phyloP scores from a whole-genome alignment of 768 basidiomycete species.

The Suillus americanus region DNA sequence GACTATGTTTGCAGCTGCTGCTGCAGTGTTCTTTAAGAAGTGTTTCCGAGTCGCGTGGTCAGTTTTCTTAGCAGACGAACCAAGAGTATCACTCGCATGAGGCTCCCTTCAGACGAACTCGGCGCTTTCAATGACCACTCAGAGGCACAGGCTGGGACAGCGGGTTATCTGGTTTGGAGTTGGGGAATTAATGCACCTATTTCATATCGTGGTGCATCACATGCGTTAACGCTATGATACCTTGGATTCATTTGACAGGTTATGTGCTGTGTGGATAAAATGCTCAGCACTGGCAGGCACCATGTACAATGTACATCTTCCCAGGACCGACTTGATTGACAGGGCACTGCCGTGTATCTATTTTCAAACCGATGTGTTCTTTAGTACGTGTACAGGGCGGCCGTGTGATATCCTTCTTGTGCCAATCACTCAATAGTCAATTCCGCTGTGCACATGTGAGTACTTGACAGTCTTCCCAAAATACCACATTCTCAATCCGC shows the following conservation, averaged over 20 bases:
- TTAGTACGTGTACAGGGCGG: neutral
- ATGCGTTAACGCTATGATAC: neutral
- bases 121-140: neutral
- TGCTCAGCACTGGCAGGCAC: neutral
- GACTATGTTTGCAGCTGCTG: neutral
- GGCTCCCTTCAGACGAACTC: neutral
- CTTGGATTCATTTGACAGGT: neutral
- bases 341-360: neutral
- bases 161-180: neutral
- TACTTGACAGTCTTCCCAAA: neutral
- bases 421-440: too few relatives aligned
- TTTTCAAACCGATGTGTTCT: neutral
- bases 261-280: neutral
- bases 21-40: neutral
- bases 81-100: neutral
- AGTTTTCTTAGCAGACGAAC: neutral
- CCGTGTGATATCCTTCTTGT: neutral
- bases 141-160: neutral
- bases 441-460: neutral
- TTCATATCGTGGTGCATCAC: neutral
- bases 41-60: neutral
- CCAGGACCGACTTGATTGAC: neutral
- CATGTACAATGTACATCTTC: neutral
- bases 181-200: neutral
- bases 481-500: neutral